phyloP scores from a whole-genome alignment of 129 eudicot genomes.

The Flaveria ramosissima region DNA sequence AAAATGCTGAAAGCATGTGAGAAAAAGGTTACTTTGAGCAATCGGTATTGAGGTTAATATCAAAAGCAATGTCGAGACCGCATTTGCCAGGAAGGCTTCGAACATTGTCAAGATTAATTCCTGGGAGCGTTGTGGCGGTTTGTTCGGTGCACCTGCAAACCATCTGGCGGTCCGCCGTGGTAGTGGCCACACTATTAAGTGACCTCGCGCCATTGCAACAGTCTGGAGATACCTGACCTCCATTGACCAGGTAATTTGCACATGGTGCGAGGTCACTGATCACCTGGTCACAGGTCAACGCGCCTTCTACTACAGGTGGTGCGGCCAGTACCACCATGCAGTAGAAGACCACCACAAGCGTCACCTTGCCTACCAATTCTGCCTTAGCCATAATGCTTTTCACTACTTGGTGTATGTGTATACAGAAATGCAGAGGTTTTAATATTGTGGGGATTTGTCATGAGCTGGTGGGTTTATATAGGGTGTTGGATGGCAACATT shows the following conservation, averaged over 20 bases:
- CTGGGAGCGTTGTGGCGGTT: background rate
- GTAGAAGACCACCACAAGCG: slow-evolving; percentile 12
- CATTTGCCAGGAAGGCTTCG: slow-evolving; percentile 38
- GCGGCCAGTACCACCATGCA: slow-evolving; percentile 10
- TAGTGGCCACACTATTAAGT: slow-evolving; percentile 22
- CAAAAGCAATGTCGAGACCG: slow-evolving; percentile 16
- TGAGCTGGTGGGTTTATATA: slow-evolving; percentile 7
- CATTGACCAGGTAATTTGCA: slow-evolving; percentile 25
- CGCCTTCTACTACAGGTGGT: slow-evolving; percentile 15
- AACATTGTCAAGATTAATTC: slow-evolving; percentile 25
- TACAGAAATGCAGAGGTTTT: background rate
- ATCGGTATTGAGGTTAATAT: slow-evolving; percentile 21
- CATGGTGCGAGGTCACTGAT: slow-evolving; percentile 23
- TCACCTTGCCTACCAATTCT: slow-evolving; percentile 12
- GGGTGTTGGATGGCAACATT: background rate
- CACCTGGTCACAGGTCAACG: slow-evolving; percentile 26
- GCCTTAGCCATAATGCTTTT: slow-evolving; percentile 14
- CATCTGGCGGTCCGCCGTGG: slow-evolving; percentile 37
- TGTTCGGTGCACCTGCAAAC: slow-evolving; percentile 35
- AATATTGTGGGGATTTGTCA: background rate
- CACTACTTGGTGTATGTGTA: background rate
- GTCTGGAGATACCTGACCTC: slow-evolving; percentile 21
- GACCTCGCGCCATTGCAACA: slow-evolving; percentile 41
- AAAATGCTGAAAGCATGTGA: background rate
- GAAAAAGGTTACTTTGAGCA: slow-evolving; percentile 37